These are phyloP conservation scores for Didymella pinodella DNA, from an alignment of 2,329 filamentous ascomycete species.

Conservation along the genomic window DNA sequence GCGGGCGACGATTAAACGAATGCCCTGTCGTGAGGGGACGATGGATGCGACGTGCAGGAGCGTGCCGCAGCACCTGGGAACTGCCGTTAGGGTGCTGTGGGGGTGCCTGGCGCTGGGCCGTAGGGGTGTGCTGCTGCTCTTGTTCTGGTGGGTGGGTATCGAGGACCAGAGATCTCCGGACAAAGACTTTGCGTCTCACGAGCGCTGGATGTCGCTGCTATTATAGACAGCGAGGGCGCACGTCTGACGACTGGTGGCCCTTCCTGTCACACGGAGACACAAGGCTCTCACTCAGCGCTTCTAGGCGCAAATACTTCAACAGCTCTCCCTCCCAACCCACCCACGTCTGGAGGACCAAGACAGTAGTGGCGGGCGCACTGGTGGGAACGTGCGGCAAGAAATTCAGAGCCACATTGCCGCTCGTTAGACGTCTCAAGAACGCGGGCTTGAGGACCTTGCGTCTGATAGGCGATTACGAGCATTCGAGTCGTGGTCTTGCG, in stretches of 20 bases:
- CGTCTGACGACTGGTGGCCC: conserved; percentile 28
- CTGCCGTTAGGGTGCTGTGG: conserved; percentile 46
- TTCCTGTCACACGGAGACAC: conserved; percentile 20
- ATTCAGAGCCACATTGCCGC: conserved; percentile 33
- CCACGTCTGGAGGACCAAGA: conserved; percentile 14
- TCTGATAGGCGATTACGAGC: conserved; percentile 32
- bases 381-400: conserved; percentile 32
- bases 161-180: conserved; percentile 21
- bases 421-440: conserved; percentile 38
- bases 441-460: conserved; percentile 27
- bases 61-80: conserved; percentile 46
- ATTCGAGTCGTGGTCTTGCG: conserved; percentile 11
- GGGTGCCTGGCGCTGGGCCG: conserved; percentile 37
- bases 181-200: conserved; percentile 24
- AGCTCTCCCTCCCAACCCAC: conserved; percentile 12
- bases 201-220: conserved; percentile 27
- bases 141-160: conserved; percentile 29
- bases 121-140: conserved; percentile 34
- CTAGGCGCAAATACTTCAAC: conserved; percentile 22
- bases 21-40: conserved; percentile 22
- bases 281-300: conserved; percentile 31
- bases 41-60: conserved; percentile 40
- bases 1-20: conserved; percentile 35
- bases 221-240: conserved; percentile 24
- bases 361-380: conserved; percentile 33